Base-by-base conservation (phyloP, 345 rosid genomes). In the Moricandia arvensis region DNA sequence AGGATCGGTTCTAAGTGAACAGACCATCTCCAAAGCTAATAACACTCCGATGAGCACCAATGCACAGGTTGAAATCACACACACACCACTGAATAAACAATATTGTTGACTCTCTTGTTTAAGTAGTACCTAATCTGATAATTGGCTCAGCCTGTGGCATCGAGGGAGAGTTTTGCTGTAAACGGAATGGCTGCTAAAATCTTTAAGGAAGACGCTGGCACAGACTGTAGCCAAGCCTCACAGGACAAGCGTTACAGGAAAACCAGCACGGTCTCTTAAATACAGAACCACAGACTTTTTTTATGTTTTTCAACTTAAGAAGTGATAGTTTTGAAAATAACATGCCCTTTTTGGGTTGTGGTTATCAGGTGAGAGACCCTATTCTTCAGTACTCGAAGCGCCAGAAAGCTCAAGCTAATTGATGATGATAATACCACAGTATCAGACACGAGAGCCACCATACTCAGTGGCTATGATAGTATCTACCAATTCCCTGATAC, bases 311-410 rank as follows among this genome's bases (percentile, higher is more conserved):
- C 21, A 16, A 0, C 12, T 31, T 59, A 3, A 31, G n/a, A 37
- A 45, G 35, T 61, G n/a, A 59, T 59, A 15, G 12, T 66, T 4
- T 34, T 27, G 69, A 54, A 49, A 59, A 51, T 72, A 17, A 66
- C 12, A 71, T 31, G 7, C 4, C 41, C 4, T 54, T 65, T n/a
- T 59, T 7, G 75, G 38, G 49, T 31, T 13, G 26, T 61, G 54
- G 27, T 9, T 64, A 35, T 67, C 87, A 92, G 99, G 99, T 90
- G 47, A 92, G 89, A 86, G 98, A 95, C 69, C 99, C 98, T 12
- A 95, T 95, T 76, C 74, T 85, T 12, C 93, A 89, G 86, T 58
- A 61, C 77, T 15, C 72, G 17, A 95, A 95, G 86, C 93, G 97
- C 72, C 96, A 82, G 84, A 92, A 79, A 85, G 84, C 96, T 67